phyloP scores from a whole-genome alignment of 768 basidiomycete species.

The Hemileccinum impolitum region DNA sequence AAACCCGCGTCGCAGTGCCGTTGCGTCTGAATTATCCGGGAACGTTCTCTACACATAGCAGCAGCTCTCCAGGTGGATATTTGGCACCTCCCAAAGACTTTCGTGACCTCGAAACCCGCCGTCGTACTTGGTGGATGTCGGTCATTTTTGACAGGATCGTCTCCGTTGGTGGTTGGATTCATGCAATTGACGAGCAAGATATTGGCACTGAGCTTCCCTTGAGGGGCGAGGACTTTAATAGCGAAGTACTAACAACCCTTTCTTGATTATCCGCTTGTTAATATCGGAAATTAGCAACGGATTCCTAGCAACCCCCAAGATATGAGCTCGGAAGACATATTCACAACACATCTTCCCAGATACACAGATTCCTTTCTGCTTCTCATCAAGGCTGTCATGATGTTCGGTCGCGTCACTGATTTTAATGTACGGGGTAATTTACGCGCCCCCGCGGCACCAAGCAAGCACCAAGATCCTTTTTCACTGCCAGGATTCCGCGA shows the following conservation, averaged over 20 bases:
- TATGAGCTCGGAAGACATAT: constrained; percentile 58
- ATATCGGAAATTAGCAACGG: constrained; percentile 40
- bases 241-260: constrained; percentile 47
- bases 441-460: constrained; percentile 60
- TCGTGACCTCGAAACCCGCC: constrained; percentile 71
- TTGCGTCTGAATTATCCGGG: constrained; percentile 84
- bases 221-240: constrained; percentile 71
- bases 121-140: constrained; percentile 91
- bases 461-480: constrained; percentile 74
- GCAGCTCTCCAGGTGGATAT: constrained; percentile 72
- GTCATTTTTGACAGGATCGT: constrained; percentile 82
- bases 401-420: constrained; percentile 83
- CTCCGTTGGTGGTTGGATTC: constrained; percentile 82
- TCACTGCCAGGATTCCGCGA: constrained; percentile 61
- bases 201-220: constrained; percentile 82
- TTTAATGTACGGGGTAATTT: constrained; percentile 76
- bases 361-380: constrained; percentile 83
- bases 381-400: constrained; percentile 78
- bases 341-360: constrained; percentile 65
- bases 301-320: constrained; percentile 77
- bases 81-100: constrained; percentile 74
- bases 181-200: constrained; percentile 80
- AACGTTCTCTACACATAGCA: constrained; percentile 68
- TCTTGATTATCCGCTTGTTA: constrained; percentile 8
- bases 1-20: constrained; percentile 77